Percentiles rank a stretch among this genome's conserved stretches.
These are phyloP conservation scores for Brassica rapa DNA, from an alignment of 345 rosid genomes.

Conservation along the genomic window DNA sequence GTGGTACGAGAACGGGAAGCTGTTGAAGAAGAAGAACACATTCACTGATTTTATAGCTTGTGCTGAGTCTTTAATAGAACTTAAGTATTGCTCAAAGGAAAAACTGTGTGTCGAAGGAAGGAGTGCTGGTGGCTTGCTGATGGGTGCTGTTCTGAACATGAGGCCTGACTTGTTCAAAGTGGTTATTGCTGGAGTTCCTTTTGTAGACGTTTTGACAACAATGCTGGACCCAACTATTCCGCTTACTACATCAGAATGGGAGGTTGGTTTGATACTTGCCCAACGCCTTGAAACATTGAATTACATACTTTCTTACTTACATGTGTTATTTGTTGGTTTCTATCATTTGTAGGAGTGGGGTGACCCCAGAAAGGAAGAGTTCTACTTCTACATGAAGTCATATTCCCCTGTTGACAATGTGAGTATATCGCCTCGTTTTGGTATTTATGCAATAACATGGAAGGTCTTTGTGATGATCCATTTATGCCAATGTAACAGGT, in stretches of 20 bases:
- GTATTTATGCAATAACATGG: conserved; percentile 15
- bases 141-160: conserved; percentile 95
- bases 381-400: conserved; percentile 85
- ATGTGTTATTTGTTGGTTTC: background rate
- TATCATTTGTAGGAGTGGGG: conserved; percentile 86
- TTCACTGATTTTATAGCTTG: conserved; percentile 84
- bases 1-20: conserved; percentile 96
- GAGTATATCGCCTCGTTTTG: conserved; percentile 26
- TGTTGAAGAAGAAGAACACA: conserved; percentile 81
- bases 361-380: conserved; percentile 90
- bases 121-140: conserved; percentile 95
- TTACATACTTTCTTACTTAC: background rate
- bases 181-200: conserved; percentile 92
- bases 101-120: conserved; percentile 85
- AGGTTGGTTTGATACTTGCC: conserved; percentile 48
- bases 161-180: conserved; percentile 94
- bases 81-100: conserved; percentile 70
- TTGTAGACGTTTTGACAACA: conserved; percentile 90
- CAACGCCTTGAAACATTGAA: background rate
- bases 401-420: conserved; percentile 97
- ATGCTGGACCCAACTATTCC: conserved; percentile 97
- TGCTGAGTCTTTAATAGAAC: conserved; percentile 75
- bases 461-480: conserved; percentile 3
- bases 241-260: conserved; percentile 98
- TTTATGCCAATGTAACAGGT: conserved; percentile 51